Base-by-base conservation (phyloP, 106 monocot species). In the Chionographis japonica region DNA sequence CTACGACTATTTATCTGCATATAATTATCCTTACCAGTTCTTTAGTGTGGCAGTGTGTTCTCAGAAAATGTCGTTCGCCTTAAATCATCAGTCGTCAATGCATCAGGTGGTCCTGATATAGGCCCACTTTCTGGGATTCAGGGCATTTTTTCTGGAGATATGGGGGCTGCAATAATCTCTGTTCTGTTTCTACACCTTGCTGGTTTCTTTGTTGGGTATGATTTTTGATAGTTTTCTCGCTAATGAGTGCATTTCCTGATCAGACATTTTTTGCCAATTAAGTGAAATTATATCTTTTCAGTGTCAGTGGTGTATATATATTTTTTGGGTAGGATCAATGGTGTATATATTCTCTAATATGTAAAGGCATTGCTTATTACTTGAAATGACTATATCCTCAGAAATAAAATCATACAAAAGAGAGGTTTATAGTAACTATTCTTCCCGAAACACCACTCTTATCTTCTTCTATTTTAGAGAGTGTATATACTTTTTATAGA, bases 31-130 rank as follows among this genome's bases (percentile, higher is more conserved):
- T 49, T 49, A 27, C 13, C n/a, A 56, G 52, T 17, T 14, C 60
- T 64, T 18, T 4, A 15, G 6, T 63, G 12, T 58, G 3, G 20
- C 65, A 90, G 83, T 74, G 90, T 90, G 3, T 90, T 90, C 76
- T 90, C 86, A 37, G 90, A 90, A 74, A 90, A 90, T 68, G 42
- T 90, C 59, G 83, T 76, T 17, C 83, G 84, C 9, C 55, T 90
- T 5, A 80, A 68, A 68, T 70, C 78, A 54, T 83, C 86, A 17
- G 36, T 83, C 35, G 3, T 72, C 3, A 51, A 61, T 68, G 18
- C 77, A 66, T 76, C 81, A 5, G 59, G 52, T 60, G 62, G 57
- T 15, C 46, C 58, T 66, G 69, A 56, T 40, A 2, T 41, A 13
- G 54, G 60, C 11, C 15, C 39, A 63, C 7, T 52, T 19, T 37